These are phyloP conservation scores for Lecanicillium sp. DNA, from an alignment of 2,329 filamentous ascomycete species.

Conservation along the genomic window DNA sequence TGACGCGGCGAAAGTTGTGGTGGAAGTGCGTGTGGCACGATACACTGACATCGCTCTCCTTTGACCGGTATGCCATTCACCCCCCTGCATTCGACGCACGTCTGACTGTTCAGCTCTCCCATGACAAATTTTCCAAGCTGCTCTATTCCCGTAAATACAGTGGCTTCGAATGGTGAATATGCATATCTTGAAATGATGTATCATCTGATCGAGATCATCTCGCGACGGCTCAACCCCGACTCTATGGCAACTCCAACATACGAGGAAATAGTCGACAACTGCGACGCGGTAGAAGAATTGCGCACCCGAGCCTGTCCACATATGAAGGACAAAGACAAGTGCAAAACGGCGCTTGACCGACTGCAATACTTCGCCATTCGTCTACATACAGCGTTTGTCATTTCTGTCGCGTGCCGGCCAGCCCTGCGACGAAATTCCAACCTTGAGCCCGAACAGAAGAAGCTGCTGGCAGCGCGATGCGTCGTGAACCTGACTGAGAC, in stretches of 20 bases:
- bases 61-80: slow-evolving; percentile 45
- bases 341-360: slow-evolving; percentile 57
- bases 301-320: slow-evolving; percentile 44
- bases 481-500: slow-evolving; percentile 59
- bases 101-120: slow-evolving; percentile 38
- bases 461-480: slow-evolving; percentile 50
- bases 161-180: slow-evolving; percentile 40
- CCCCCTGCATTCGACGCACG: slow-evolving; percentile 14
- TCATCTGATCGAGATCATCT: slow-evolving; percentile 56
- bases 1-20: slow-evolving; percentile 52
- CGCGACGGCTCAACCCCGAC: slow-evolving; percentile 51
- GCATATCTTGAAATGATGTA: slow-evolving; percentile 62
- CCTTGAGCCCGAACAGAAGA: slow-evolving; percentile 47
- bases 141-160: slow-evolving; percentile 43
- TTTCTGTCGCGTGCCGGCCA: slow-evolving; percentile 59
- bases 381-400: slow-evolving; percentile 59
- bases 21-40: slow-evolving; percentile 65
- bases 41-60: slow-evolving; percentile 58
- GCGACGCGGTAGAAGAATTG: slow-evolving; percentile 47
- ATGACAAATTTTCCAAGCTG: slow-evolving; percentile 56
- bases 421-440: slow-evolving; percentile 51
- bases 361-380: slow-evolving; percentile 59
- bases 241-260: slow-evolving; percentile 44
- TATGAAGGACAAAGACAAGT: slow-evolving; percentile 54
- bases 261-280: slow-evolving; percentile 52